Base-by-base conservation (phyloP, 1,139 yeast species). In the Pichia sp. region DNA sequence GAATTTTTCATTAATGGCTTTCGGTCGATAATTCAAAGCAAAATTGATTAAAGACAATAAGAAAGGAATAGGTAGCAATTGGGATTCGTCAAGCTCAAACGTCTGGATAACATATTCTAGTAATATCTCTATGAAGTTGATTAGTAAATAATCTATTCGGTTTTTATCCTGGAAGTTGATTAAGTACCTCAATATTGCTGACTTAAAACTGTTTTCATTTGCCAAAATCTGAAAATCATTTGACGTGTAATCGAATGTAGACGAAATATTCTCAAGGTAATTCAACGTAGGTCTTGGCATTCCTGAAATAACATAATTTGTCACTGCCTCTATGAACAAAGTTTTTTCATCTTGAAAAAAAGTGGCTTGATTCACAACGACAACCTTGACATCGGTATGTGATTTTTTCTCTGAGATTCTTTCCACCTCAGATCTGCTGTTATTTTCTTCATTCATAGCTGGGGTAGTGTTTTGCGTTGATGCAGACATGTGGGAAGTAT, bases 1-100 rank as follows among this genome's bases (percentile, higher is more conserved):
- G 8, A 80, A 69, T 4, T 65, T 55, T 32, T 67, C 64, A 42
- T 70, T 70, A 6, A 82, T 73, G 0, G 89, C 89, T 51, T 79
- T 76, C 0, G 86, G 82, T 59, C 85, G 74, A 64, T 81, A 85
- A 46, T 70, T 74, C 11, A 84, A 67, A 1, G 82, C 64, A 53
- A 81, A 80, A 59, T 80, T 78, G 49, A 84, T 70, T 41, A 84
- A 63, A 1, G 84, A 72, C 2, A 84, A 64, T 16, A 85, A 59
- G 64, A 82, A 82, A 1, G 90, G 89, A 1, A 82, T 72, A 1
- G 81, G 63, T 2, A 75, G 57, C 4, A 75, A 61, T 5, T 62
- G 66, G 11, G 38, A 26, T 5, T 72, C 66, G 11, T 60, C 63
- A 1, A 59, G 54, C 15, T 70, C 57, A 48, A 75, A 61, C 16